These are phyloP conservation scores for Fusarium devonianum DNA, from an alignment of 2,329 filamentous ascomycete species.

Conservation along the genomic window DNA sequence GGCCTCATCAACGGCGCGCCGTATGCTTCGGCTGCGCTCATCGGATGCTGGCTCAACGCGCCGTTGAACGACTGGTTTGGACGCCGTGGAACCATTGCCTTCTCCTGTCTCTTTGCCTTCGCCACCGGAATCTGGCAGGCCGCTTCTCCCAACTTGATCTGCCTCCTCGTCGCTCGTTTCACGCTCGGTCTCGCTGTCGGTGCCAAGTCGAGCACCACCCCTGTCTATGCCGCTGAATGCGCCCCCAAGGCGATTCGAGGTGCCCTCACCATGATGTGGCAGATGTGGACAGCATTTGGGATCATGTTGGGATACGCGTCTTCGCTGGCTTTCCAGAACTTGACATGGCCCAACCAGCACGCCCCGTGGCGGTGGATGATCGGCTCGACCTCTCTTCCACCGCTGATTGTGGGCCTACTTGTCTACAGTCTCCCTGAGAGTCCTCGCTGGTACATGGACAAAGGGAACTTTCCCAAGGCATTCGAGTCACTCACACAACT, in stretches of 20 bases:
- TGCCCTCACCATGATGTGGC: conserved; percentile 82
- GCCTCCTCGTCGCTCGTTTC: conserved; percentile 70
- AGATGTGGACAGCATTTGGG: conserved; percentile 47
- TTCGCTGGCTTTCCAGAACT: conserved; percentile 60
- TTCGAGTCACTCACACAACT: conserved; percentile 55
- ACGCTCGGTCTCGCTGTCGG: conserved; percentile 73
- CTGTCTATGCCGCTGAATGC: conserved; percentile 77
- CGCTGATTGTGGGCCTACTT: conserved; percentile 61
- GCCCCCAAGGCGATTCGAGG: conserved; percentile 72
- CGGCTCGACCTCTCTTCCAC: conserved; percentile 62
- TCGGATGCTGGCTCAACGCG: conserved; percentile 50
- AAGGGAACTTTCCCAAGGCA: conserved; percentile 53
- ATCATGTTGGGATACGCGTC: conserved; percentile 58
- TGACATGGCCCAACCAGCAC: conserved; percentile 52
- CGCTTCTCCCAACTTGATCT: conserved; percentile 55
- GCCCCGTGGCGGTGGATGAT: conserved; percentile 66
- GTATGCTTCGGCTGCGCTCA: conserved; percentile 58
- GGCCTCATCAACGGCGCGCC: conserved; percentile 63
- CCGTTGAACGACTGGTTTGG: conserved; percentile 65
- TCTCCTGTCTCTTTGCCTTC: conserved; percentile 63
- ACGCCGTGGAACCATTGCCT: conserved; percentile 68
- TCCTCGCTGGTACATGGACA: conserved; percentile 57
- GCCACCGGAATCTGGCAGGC: conserved; percentile 55
- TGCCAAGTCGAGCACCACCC: conserved; percentile 68
- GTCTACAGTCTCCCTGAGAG: conserved; percentile 70